Evolutionary conservation across 1,284 basidiomycete species (phyloP).

Genomic region (Abortiporus biennis): DNA sequence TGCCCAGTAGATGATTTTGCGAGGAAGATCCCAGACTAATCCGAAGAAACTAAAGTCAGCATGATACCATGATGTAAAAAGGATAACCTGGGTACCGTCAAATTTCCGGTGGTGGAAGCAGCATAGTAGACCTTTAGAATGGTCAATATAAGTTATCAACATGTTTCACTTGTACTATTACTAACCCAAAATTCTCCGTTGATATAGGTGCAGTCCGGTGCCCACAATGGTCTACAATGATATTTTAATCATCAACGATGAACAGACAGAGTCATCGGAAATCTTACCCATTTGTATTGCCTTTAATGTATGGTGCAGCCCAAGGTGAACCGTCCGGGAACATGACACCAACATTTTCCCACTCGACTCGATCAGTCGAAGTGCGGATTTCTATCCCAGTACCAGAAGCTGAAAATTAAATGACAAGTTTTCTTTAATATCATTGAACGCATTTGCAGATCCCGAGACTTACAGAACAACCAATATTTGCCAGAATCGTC

Average conservation of each 20-base stretch:
- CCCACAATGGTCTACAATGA: constrained; percentile 28
- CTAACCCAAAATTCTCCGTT: constrained; percentile 40
- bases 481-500: constrained; percentile 44
- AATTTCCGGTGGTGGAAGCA: constrained; percentile 37
- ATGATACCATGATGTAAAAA: background rate
- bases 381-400: constrained; percentile 46
- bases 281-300: constrained; percentile 37
- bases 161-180: background rate
- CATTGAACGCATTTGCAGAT: too few relatives aligned
- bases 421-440: background rate
- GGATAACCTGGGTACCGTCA: background rate
- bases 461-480: constrained; percentile 39
- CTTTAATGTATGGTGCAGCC: constrained; percentile 44
- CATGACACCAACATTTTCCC: constrained; percentile 41
- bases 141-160: background rate
- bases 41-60: too few relatives aligned
- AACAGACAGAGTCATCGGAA: constrained; percentile 1
- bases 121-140: constrained; percentile 33
- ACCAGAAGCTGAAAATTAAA: constrained; percentile 31
- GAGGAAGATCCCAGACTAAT: constrained; percentile 43
- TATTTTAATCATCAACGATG: background rate
- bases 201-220: constrained; percentile 44
- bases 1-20: constrained; percentile 40
- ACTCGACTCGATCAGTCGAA: constrained; percentile 43
- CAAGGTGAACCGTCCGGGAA: constrained; percentile 44